phyloP scores from a whole-genome alignment of 2,329 filamentous ascomycete genomes.

The Pseudopyricularia javanii region DNA sequence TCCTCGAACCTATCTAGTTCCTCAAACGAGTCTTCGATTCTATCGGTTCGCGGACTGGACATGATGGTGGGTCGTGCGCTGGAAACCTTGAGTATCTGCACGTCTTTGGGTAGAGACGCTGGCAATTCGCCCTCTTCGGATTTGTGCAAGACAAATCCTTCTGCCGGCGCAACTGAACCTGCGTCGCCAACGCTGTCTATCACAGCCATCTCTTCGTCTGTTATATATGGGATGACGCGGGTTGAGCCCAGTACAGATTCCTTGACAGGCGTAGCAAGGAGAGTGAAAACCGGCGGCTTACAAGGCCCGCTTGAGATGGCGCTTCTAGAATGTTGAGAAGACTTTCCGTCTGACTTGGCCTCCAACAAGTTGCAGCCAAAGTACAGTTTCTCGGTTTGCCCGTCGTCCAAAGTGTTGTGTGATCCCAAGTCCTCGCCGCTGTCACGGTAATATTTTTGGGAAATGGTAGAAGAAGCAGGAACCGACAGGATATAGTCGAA shows the following conservation, averaged over 20 bases:
- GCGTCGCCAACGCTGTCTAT: neutral
- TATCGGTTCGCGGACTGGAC: conserved; percentile 14
- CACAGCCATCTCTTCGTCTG: neutral
- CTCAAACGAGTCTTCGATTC: conserved; percentile 51
- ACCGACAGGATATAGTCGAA: conserved; percentile 37
- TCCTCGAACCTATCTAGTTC: conserved; percentile 51
- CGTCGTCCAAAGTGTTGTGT: conserved; percentile 2
- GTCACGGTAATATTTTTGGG: conserved; percentile 1
- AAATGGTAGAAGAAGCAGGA: conserved; percentile 11
- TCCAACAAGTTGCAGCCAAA: conserved; percentile 41
- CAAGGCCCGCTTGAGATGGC: neutral
- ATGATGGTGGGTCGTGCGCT: neutral
- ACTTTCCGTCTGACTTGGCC: neutral
- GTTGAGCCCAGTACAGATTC: neutral
- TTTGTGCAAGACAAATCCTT: neutral
- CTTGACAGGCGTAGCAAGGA: conserved; percentile 1
- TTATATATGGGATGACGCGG: neutral
- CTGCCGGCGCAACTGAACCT: neutral
- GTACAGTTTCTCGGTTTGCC: conserved; percentile 18
- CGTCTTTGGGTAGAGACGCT: conserved; percentile 3
- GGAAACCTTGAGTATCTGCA: neutral
- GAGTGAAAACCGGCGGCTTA: neutral
- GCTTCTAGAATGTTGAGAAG: neutral
- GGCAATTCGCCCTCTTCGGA: neutral
- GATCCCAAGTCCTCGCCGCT: conserved; percentile 4